Base-by-base conservation (phyloP, 306 rosid genomes). In the Malus fusca region DNA sequence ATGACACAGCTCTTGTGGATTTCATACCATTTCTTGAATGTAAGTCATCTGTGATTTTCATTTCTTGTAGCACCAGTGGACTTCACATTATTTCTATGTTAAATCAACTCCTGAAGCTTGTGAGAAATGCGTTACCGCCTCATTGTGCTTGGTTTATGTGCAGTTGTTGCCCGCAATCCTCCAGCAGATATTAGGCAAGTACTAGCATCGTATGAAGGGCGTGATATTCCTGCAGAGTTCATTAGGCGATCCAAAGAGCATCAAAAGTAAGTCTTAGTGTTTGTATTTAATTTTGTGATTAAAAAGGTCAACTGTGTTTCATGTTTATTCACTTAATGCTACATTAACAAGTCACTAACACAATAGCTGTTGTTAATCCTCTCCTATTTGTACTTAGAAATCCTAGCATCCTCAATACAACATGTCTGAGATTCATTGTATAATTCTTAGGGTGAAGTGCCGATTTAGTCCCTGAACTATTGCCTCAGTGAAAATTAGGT, bases 11-110 rank as follows among this genome's bases (percentile, higher is more conserved):
- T 67, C 97, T 95, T 78, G 63, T 95, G 87, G 99, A 95, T 81
- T 89, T 90, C 55, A 95, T 95, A 66, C 99, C 99, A 68, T 93
- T 93, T 79, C 92, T 93, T 68, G 98, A 93, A 79, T 91, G 98
- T 91, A 86, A 93, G 98, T 66, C 37, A 37, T 77, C 53, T 68
- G 21, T 17, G 59, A 23, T 52, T 78, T 66, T 44, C 13, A 33
- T 77, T 66, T n/a, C 22, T 71, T 52, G 37, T 71, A 68, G 66
- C 60, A 37, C 69, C 44, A 80, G 58, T 60, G 23, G 65, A 67
- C 14, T 35, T 40, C 15, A 1, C 75, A 26, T 42, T 60, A 60
- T 46, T 55, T 59, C 66, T 73, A 4, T 35, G 35, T 44, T 64
- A 21, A 19, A 62, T 51, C 79, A 44, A 66, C 69, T 67, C 59